Evolutionary conservation across 2,329 filamentous ascomycete genomes (phyloP), one percentile per base, ranked within the genome.

Genomic region (Sporothrix schenckii): DNA sequence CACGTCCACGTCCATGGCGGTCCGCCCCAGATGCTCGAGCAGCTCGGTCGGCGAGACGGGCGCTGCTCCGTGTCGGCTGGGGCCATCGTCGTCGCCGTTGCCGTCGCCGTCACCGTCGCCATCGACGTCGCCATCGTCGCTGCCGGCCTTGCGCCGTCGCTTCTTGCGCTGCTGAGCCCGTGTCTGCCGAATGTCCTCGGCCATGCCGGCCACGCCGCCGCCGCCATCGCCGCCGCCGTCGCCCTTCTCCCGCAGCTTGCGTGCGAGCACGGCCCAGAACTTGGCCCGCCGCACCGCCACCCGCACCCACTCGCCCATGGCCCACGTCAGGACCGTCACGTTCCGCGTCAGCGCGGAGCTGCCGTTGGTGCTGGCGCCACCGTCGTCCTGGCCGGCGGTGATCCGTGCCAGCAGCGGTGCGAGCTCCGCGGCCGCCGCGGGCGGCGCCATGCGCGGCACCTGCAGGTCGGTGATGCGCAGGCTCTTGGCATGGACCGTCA

Each of bases 271-370:
- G 30, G 81, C 81, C 90, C 90, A 92, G 69, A 89, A 85, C n/a
- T 80, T 81, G 0, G 90, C 90, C 9, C 90, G 81, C 68, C 85
- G 83, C 10, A 84, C 80, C 0, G 89, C 87, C 1, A 89, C 78
- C 2, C 88, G 86, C 72, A 88, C 84, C 87, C 90, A 92, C 66
- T 90, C 88, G 14, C 85, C 84, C 83, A 92, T 88, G 0, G 88
- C 89, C 88, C 89, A 92, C 4, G 85, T 84, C 0, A 90, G 75
- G 6, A 89, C 83, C 24, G 84, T 84, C 0, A 91, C 78, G 72
- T 92, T 90, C 49, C 82, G 82, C 9, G 82, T 80, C 72, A 87
- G 79, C 0, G 82, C 81, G n/a, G 82, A 56, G 27, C 67, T 67
- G 50, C 52, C 34, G 3, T 52, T 66, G 63, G 72, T 79, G 41